phyloP scores from a whole-genome alignment of 768 basidiomycete species.

The Auricularia sp. region DNA sequence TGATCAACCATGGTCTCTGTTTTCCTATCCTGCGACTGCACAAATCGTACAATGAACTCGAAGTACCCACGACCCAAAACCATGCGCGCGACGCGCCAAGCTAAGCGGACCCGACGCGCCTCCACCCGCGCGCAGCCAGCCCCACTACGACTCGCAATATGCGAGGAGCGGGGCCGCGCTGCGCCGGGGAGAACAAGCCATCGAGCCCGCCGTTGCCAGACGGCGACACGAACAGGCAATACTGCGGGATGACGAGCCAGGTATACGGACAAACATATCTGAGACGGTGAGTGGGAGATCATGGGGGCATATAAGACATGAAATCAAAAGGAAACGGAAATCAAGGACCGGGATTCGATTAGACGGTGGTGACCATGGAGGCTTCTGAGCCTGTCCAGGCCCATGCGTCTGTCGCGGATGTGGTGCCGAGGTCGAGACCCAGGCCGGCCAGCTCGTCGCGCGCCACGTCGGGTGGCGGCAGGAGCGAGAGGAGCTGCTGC shows the following conservation, averaged over 20 bases:
- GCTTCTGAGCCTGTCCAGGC: not conserved
- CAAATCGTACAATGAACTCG: no score
- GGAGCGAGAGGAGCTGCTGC: not conserved
- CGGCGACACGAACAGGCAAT: not conserved
- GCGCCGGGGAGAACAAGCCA: not conserved
- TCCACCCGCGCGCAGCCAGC: not conserved
- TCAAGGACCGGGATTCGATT: not conserved
- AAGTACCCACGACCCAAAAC: no score
- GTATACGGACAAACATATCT: not conserved
- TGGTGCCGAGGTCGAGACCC: not conserved
- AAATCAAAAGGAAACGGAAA: not conserved
- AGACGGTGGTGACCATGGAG: not conserved
- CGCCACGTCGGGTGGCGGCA: not conserved
- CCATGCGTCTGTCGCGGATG: not conserved
- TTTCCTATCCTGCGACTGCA: no score
- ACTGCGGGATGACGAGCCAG: not conserved
- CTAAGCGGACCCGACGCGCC: not conserved
- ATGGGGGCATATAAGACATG: not conserved
- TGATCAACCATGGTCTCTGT: no score
- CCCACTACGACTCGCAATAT: not conserved
- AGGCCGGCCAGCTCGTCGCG: conserved; percentile 1
- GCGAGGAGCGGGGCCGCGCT: not conserved
- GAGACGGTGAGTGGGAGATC: not conserved
- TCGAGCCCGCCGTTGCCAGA: not conserved
- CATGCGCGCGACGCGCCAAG: no score